Percentiles rank a stretch among this genome's conserved stretches.
Evolutionary conservation across 306 rosid genomes (phyloP).

Genomic region (Cicer arietinum): DNA sequence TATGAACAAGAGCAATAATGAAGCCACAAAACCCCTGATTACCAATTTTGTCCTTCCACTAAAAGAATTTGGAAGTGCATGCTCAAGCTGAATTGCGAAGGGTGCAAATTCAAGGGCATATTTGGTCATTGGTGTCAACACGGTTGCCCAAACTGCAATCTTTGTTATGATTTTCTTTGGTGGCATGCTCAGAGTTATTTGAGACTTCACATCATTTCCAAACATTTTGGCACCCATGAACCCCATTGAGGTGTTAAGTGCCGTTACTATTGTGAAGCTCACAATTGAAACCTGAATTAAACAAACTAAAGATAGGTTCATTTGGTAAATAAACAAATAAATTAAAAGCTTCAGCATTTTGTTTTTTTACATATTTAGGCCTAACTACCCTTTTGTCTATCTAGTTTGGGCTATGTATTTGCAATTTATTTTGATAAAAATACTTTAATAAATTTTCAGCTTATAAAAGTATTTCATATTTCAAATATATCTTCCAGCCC

Average conservation of each 20-base stretch:
- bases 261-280: conserved; percentile 67
- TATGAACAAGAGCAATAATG: conserved; percentile 57
- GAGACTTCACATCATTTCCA: conserved; percentile 66
- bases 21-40: conserved; percentile 57
- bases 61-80: conserved; percentile 56
- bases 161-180: conserved; percentile 53
- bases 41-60: conserved; percentile 50
- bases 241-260: conserved; percentile 52
- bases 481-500: no score
- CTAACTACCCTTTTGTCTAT: no score
- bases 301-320: not conserved
- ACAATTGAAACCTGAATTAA: conserved; percentile 64
- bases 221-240: conserved; percentile 77
- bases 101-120: conserved; percentile 84
- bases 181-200: conserved; percentile 83
- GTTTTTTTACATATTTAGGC: no score
- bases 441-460: no score
- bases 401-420: no score
- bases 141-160: conserved; percentile 80
- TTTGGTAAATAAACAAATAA: not conserved
- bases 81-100: conserved; percentile 69
- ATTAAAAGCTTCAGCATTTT: not conserved
- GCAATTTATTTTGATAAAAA: no score
- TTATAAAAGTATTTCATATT: no score
- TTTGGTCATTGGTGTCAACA: conserved; percentile 78